Evolutionary conservation across 2,329 filamentous ascomycete species (phyloP).

Genomic region (Aureobasidium pullulans): DNA sequence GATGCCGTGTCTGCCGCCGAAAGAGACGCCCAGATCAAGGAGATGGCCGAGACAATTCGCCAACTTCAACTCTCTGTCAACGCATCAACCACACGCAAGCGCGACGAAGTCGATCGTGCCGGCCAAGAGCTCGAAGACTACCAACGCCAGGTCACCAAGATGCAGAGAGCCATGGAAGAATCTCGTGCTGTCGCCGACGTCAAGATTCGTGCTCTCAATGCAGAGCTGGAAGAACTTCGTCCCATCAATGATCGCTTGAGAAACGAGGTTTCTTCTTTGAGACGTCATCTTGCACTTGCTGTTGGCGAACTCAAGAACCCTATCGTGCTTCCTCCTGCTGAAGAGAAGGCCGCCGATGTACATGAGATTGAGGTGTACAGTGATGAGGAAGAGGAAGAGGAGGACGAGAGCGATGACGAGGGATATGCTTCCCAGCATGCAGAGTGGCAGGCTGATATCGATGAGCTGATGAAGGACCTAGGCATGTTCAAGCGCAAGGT

Average conservation of each 20-base stretch:
- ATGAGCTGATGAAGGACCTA: conserved; percentile 73
- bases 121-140: conserved; percentile 90
- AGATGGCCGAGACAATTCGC: conserved; percentile 94
- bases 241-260: conserved; percentile 51
- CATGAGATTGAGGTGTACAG: conserved; percentile 23
- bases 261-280: conserved; percentile 73
- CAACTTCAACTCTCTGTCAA: conserved; percentile 68
- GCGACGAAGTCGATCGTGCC: conserved; percentile 62
- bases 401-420: conserved; percentile 47
- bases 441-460: conserved; percentile 68
- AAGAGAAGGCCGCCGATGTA: conserved; percentile 20
- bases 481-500: conserved; percentile 78
- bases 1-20: conserved; percentile 88
- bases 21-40: conserved; percentile 84
- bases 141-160: conserved; percentile 76
- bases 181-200: conserved; percentile 80
- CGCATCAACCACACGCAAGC: conserved; percentile 54
- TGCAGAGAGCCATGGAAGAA: conserved; percentile 97
- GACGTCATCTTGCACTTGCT: conserved; percentile 80
- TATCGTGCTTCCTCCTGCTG: conserved; percentile 53
- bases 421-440: conserved; percentile 33
- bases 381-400: conserved; percentile 49
- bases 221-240: conserved; percentile 42
- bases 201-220: conserved; percentile 77
- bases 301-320: conserved; percentile 84